These are phyloP conservation scores for Calophaca sinica DNA, from an alignment of 306 rosid genomes.

Conservation along the genomic window DNA sequence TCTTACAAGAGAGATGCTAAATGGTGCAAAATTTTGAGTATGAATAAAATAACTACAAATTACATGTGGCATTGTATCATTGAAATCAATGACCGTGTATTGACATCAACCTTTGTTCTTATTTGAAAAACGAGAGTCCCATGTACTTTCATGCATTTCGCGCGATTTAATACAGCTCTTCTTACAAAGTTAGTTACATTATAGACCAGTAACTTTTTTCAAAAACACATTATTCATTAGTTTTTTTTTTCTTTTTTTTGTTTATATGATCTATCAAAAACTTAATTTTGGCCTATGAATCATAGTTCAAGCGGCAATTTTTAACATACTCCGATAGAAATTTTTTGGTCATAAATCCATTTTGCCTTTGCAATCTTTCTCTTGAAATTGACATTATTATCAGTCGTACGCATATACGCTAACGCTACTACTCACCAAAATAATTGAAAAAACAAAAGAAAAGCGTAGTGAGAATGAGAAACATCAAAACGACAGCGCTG, in stretches of 20 bases:
- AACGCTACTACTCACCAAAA: not conserved
- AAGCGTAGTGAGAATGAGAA: not conserved
- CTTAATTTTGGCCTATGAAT: too few species aligned
- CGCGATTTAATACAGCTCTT: not conserved
- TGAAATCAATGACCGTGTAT: not conserved
- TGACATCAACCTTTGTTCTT: not conserved
- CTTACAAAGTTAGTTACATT: not conserved
- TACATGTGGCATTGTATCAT: not conserved
- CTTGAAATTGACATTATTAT: not conserved
- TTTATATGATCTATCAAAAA: not conserved
- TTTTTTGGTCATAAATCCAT: not conserved
- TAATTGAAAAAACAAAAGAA: not conserved
- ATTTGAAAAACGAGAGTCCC: not conserved
- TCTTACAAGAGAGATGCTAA: not conserved
- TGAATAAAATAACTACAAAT: not conserved
- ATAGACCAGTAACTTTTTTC: not conserved
- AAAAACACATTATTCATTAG: not conserved
- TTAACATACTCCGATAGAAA: not conserved
- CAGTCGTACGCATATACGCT: too few species aligned
- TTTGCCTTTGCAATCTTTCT: not conserved
- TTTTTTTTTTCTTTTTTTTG: not conserved
- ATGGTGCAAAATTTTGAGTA: constrained; percentile 4
- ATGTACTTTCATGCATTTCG: not conserved
- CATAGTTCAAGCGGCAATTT: not conserved
- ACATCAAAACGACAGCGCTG: constrained; percentile 45